Base-by-base conservation (phyloP, 2,329 filamentous ascomycete species). In the Cytospora paraplurivora region DNA sequence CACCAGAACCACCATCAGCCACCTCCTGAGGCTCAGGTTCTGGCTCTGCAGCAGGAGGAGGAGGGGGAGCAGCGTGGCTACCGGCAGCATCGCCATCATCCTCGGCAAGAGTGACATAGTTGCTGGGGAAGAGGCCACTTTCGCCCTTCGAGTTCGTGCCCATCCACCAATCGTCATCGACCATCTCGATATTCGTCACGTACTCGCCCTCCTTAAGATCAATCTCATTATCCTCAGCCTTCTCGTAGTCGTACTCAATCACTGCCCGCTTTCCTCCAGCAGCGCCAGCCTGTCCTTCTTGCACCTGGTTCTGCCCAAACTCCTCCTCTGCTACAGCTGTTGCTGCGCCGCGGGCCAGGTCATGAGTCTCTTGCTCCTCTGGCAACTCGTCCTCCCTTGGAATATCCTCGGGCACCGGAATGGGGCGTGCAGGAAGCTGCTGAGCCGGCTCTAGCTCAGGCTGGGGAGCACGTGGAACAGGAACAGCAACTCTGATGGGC, bases 111-210 rank as follows among this genome's bases (percentile, higher is more conserved):
- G 97, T 93, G 59, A 99, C 94, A 69, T 99, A 99, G 81, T 97
- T 98, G 79, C 92, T 95, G 6, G 62, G 95, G 82, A 99, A 98
- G 41, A 99, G 82, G 55, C 95, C 95, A 64, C 83, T 88, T 76
- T 97, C 92, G 70, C 95, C 95, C 66, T 82, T 83, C 27, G 84
- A 79, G 79, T 98, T 99, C 69, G 90, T 91, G 51, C 96, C 95
- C 85, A 97, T 90, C 95, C 95, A 99, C 95, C 95, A 99, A 74
- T 99, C 94, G 58, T 96, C 90, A 70, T 98, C 95, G 2, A 99
- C 92, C 91, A 96, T 96, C 67, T 98, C 92, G 71, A 99, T 97
- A 73, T 97, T 89, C 32, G 85, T 93, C 44, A 99, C 89, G 68
- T 88, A 86, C 71, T 97, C 91, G 67, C 93, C 93, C 77, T 99